phyloP scores from a whole-genome alignment of 164 flowering plant species.

The Magnolia officinalis region DNA sequence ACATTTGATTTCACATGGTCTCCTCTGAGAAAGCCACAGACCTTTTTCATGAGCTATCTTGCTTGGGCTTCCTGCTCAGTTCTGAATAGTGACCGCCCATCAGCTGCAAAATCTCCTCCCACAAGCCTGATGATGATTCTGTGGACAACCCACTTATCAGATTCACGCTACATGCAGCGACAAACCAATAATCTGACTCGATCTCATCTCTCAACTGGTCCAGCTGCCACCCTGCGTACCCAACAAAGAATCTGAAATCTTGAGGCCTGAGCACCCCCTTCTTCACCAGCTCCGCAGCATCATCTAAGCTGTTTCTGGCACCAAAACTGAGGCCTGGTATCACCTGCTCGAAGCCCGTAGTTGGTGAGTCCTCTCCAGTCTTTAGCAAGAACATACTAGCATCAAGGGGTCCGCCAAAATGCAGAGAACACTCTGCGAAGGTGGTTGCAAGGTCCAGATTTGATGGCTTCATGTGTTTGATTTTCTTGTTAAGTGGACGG shows the following conservation, averaged over 20 bases:
- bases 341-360: slow-evolving; percentile 71
- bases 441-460: slow-evolving; percentile 68
- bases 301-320: slow-evolving; percentile 66
- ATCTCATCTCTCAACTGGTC: slow-evolving; percentile 90
- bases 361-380: slow-evolving; percentile 34
- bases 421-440: slow-evolving; percentile 80
- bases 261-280: slow-evolving; percentile 64
- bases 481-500: slow-evolving; percentile 84
- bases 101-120: slow-evolving; percentile 90
- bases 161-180: slow-evolving; percentile 88
- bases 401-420: slow-evolving; percentile 92
- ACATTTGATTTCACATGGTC: slow-evolving; percentile 2
- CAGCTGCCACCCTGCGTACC: slow-evolving; percentile 92
- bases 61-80: slow-evolving; percentile 88
- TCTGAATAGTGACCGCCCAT: slow-evolving; percentile 97
- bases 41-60: slow-evolving; percentile 34
- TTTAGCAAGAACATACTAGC: slow-evolving; percentile 80
- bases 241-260: slow-evolving; percentile 87
- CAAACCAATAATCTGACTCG: slow-evolving; percentile 78
- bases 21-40: not conserved
- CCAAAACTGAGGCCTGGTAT: slow-evolving; percentile 84
- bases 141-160: slow-evolving; percentile 42
- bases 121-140: slow-evolving; percentile 54
- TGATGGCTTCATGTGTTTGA: slow-evolving; percentile 79
- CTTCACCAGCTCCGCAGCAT: slow-evolving; percentile 69